phyloP scores from a whole-genome alignment of 768 basidiomycete genomes.

The Lentinula lateritia region DNA sequence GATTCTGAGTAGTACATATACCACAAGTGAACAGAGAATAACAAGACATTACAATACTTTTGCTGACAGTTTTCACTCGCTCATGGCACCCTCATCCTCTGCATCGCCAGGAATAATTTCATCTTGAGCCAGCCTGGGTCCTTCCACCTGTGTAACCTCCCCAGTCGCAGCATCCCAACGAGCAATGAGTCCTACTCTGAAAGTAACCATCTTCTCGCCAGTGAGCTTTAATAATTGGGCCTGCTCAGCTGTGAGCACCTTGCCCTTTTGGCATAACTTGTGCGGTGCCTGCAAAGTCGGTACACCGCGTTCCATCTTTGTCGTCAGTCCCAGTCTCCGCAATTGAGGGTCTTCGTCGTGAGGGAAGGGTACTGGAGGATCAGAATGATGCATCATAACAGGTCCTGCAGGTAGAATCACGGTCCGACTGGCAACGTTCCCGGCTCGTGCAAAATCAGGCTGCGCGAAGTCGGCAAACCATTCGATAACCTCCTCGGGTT shows the following conservation, averaged over 20 bases:
- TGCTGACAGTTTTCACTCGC: conserved; percentile 32
- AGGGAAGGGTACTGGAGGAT: conserved; percentile 81
- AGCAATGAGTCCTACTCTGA: conserved; percentile 65
- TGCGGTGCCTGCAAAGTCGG: conserved; percentile 81
- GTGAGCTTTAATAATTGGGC: conserved; percentile 90
- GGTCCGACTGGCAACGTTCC: conserved; percentile 71
- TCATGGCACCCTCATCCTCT: conserved; percentile 42
- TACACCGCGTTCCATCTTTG: conserved; percentile 80
- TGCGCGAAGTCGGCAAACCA: conserved; percentile 93
- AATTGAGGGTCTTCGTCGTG: conserved; percentile 98
- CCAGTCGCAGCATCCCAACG: conserved; percentile 70
- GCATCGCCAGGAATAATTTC: conserved; percentile 27
- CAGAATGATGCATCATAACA: conserved; percentile 73
- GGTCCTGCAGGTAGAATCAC: conserved; percentile 80
- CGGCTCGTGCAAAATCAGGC: conserved; percentile 87
- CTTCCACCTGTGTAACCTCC: conserved; percentile 55
- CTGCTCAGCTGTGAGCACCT: conserved; percentile 77
- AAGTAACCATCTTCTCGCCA: conserved; percentile 84
- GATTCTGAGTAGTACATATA: not conserved
- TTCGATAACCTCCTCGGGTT: conserved; percentile 84
- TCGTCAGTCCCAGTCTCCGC: conserved; percentile 84
- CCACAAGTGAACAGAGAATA: not conserved
- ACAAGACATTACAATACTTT: conserved; percentile 4
- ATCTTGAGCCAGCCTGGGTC: conserved; percentile 29
- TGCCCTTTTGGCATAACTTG: conserved; percentile 78